Percentiles rank a stretch among this genome's conserved stretches.
phyloP scores from a whole-genome alignment of 2,329 filamentous ascomycete species.

The Alternaria sp. region DNA sequence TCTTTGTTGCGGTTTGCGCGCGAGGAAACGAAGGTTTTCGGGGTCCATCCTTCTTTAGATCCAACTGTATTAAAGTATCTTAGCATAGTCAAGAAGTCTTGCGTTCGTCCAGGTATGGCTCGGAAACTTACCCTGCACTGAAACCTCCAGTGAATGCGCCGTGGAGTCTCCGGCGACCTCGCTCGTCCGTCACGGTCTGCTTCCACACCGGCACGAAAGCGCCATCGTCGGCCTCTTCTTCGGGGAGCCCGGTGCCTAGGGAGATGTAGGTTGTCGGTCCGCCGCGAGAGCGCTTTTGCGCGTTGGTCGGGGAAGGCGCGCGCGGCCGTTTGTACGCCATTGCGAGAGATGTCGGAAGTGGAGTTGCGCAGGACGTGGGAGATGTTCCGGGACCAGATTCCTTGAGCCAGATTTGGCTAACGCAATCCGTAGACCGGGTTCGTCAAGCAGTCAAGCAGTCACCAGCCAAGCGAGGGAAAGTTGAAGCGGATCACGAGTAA shows the following conservation, averaged over 20 bases:
- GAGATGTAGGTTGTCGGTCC: slow-evolving; percentile 46
- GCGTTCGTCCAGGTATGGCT: slow-evolving; percentile 23
- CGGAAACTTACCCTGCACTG: slow-evolving; percentile 80
- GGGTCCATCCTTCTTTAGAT: slow-evolving; percentile 97
- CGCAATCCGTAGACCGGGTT: background rate
- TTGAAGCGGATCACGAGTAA: slow-evolving; percentile 6
- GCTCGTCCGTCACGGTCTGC: slow-evolving; percentile 94
- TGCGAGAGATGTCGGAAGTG: background rate
- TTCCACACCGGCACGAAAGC: slow-evolving; percentile 97
- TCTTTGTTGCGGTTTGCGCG: slow-evolving; percentile 78
- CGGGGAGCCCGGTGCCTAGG: slow-evolving; percentile 78
- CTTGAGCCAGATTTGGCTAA: background rate
- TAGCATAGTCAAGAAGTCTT: slow-evolving; percentile 47
- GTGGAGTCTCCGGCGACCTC: slow-evolving; percentile 86
- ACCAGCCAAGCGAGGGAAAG: slow-evolving; percentile 1
- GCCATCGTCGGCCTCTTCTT: slow-evolving; percentile 82
- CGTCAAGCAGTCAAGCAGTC: background rate
- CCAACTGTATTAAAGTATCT: slow-evolving; percentile 98
- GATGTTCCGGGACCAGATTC: background rate
- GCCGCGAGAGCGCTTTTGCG: slow-evolving; percentile 78
- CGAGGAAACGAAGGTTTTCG: slow-evolving; percentile 89
- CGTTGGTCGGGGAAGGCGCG: slow-evolving; percentile 31
- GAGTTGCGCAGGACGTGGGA: background rate
- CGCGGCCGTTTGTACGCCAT: slow-evolving; percentile 47
- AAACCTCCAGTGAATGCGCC: slow-evolving; percentile 97